Conservation (phyloP, 2,329 filamentous ascomycete genomes). For the Colletotrichum sp. region DNA sequence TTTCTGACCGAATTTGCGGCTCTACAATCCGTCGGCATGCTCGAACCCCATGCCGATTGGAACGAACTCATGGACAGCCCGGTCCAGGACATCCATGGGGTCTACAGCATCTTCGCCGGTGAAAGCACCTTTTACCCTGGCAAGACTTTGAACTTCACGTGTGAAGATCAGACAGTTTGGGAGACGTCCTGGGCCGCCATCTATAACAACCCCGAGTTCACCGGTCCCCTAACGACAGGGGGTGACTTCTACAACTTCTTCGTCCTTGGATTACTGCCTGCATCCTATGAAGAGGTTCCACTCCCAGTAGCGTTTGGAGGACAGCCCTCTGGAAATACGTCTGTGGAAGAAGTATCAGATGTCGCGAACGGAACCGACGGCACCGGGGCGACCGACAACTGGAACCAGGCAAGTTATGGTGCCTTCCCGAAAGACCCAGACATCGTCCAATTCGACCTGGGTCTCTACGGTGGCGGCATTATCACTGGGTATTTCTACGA, state of each 20-base stretch:
- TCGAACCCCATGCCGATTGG: constrained; percentile 17
- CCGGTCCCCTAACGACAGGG: neutral
- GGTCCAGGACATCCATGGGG: neutral
- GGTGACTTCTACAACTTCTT: constrained; percentile 18
- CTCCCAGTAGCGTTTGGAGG: neutral
- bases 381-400: neutral
- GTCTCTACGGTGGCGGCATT: neutral
- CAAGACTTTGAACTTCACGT: constrained; percentile 7
- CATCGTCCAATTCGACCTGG: neutral
- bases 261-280: neutral
- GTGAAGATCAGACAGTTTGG: neutral
- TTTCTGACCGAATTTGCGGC: neutral
- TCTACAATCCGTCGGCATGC: constrained; percentile 5
- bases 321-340: neutral
- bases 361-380: neutral
- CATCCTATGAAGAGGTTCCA: neutral
- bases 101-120: neutral
- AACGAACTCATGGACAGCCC: constrained; percentile 8
- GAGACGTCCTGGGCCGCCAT: constrained; percentile 1
- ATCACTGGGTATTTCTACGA: constrained; percentile 9
- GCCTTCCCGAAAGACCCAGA: neutral
- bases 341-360: neutral
- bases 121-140: constrained; percentile 5
- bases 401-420: neutral
- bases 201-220: constrained; percentile 11